phyloP scores from a whole-genome alignment of 805 yeast species.

The Schizosaccharomyces pombe region DNA sequence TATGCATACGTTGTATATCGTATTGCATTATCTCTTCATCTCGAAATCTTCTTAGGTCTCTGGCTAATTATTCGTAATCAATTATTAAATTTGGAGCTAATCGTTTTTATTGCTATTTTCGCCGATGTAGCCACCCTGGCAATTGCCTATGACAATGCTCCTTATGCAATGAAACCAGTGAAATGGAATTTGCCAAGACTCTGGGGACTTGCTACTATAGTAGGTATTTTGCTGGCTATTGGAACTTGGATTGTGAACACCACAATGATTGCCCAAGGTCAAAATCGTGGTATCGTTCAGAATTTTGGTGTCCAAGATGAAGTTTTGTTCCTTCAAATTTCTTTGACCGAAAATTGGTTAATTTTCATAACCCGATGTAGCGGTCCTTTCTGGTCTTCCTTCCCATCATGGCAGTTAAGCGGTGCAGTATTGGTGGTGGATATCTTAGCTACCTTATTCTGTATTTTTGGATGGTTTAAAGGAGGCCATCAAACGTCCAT shows the following conservation, averaged over 20 bases:
- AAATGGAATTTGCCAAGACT: constrained; percentile 91
- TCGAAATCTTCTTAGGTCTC: constrained; percentile 81
- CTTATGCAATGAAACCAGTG: constrained; percentile 76
- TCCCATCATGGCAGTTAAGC: constrained; percentile 88
- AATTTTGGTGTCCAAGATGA: constrained; percentile 88
- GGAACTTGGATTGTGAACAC: constrained; percentile 89
- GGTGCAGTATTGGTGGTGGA: constrained; percentile 86
- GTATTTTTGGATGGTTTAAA: constrained; percentile 82
- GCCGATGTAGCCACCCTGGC: constrained; percentile 66
- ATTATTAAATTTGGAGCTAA: constrained; percentile 67
- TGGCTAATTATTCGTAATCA: constrained; percentile 87
- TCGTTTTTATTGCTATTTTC: constrained; percentile 89
- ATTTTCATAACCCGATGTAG: constrained; percentile 89
- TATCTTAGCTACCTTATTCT: constrained; percentile 75
- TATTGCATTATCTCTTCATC: constrained; percentile 83
- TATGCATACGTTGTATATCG: constrained; percentile 94
- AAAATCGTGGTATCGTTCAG: constrained; percentile 76
- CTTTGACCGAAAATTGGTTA: constrained; percentile 91
- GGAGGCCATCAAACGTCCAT: constrained; percentile 82
- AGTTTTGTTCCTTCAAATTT: constrained; percentile 78
- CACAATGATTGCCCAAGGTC: constrained; percentile 49
- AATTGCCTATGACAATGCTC: constrained; percentile 81
- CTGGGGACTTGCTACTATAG: constrained; percentile 57
- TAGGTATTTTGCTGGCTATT: constrained; percentile 43
- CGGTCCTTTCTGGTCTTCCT: constrained; percentile 95